Percentiles rank a stretch among this genome's conserved stretches.
Conservation (phyloP, 2,329 filamentous ascomycete species). For the Exophiala spinifera region DNA sequence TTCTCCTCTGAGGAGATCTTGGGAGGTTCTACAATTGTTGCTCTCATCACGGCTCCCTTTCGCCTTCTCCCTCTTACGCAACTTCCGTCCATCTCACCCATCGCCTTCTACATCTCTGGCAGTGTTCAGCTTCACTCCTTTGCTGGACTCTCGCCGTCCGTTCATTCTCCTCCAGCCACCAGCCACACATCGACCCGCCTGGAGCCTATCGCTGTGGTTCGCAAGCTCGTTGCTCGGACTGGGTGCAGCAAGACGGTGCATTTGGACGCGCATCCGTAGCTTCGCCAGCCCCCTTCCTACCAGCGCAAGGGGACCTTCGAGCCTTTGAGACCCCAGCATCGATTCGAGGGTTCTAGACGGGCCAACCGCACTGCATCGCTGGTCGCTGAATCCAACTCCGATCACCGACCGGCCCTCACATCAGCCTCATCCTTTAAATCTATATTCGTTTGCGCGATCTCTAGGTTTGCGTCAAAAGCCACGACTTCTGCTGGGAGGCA, state of each 20-base stretch:
- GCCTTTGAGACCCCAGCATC: not conserved
- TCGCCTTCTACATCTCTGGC: constrained; percentile 34
- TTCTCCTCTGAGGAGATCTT: no score
- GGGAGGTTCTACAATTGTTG: not conserved
- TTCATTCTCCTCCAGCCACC: constrained; percentile 38
- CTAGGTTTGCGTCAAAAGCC: constrained; percentile 13
- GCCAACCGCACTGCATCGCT: constrained; percentile 8
- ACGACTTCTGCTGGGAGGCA: constrained; percentile 7
- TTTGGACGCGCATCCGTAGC: constrained; percentile 5
- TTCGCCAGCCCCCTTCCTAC: not conserved
- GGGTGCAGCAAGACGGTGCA: constrained; percentile 8
- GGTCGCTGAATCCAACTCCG: constrained; percentile 13
- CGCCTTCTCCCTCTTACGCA: constrained; percentile 16
- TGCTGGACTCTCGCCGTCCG: constrained; percentile 50
- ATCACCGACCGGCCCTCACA: constrained; percentile 15
- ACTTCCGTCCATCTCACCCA: constrained; percentile 14
- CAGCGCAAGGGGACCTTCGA: not conserved
- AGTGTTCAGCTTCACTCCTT: constrained; percentile 63
- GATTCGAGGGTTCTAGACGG: not conserved
- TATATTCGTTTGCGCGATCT: constrained; percentile 23
- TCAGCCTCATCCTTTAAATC: constrained; percentile 20
- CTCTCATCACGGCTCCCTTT: not conserved
- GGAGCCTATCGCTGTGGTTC: constrained; percentile 8
- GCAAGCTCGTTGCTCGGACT: constrained; percentile 11
- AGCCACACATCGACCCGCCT: constrained; percentile 12